phyloP scores from a whole-genome alignment of 139 green algal species.

The Bryopsis sp. region DNA sequence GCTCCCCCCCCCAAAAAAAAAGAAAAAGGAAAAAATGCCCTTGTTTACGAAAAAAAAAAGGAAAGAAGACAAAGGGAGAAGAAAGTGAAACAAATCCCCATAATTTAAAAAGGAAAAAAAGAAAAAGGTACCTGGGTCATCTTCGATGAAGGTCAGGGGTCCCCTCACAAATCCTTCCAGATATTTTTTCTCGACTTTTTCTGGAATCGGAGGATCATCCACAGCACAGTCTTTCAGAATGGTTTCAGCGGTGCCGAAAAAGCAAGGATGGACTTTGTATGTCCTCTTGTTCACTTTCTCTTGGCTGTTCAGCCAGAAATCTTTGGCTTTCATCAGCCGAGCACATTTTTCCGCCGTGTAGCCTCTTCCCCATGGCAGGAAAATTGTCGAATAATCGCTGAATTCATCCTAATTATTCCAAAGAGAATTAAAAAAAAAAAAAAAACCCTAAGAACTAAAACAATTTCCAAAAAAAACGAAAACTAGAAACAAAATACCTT shows the following conservation, averaged over 20 bases:
- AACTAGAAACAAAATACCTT: too few relatives aligned
- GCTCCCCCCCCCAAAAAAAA: too few relatives aligned
- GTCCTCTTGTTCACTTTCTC: neutral
- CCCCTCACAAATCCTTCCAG: slow-evolving; percentile 6
- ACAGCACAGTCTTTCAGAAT: neutral
- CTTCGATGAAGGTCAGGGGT: slow-evolving; percentile 11
- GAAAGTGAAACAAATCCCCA: too few relatives aligned
- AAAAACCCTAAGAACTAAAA: too few relatives aligned
- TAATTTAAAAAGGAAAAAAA: too few relatives aligned
- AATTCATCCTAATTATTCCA: too few relatives aligned
- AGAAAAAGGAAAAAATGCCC: too few relatives aligned
- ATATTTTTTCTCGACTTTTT: neutral
- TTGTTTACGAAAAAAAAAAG: too few relatives aligned
- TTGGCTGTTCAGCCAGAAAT: neutral
- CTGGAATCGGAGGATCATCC: slow-evolving; percentile 5
- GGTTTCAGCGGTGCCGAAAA: neutral
- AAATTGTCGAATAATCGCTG: slow-evolving; percentile 14
- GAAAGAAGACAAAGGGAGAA: too few relatives aligned
- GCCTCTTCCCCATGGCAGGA: slow-evolving; percentile 8
- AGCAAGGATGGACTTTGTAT: slow-evolving; percentile 3
- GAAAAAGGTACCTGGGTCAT: slow-evolving; percentile 8
- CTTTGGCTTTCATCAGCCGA: neutral
- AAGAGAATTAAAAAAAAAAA: too few relatives aligned
- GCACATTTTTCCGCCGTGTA: slow-evolving; percentile 5
- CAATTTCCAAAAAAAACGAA: too few relatives aligned